Base-by-base conservation (phyloP, 2,329 filamentous ascomycete species). In the Fusarium sp. region DNA sequence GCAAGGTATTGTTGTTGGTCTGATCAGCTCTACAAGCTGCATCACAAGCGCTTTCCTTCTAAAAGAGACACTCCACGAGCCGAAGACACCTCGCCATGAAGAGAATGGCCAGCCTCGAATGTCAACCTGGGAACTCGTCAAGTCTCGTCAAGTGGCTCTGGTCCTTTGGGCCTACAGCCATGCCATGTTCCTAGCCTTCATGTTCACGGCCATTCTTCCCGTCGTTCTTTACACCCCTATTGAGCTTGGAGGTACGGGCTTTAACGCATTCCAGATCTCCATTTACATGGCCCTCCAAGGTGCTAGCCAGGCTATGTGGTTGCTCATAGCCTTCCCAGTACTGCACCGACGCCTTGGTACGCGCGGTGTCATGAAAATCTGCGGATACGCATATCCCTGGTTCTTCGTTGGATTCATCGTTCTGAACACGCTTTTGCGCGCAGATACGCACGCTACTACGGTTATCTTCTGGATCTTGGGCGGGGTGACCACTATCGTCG, bases 171-270 rank as follows among this genome's bases (percentile, higher is more conserved):
- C 91, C 44, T 93, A 92, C 78, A 86, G 84, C 4, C 88, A 93
- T 77, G 84, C 90, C 44, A 91, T 91, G 86, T 79, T 94, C 5
- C 86, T 95, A 7, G 92, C 89, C 0, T 90, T 92, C 68, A 86
- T 89, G 3, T 95, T 91, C 79, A 95, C 93, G 0, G 91, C 92
- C 62, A 84, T 94, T 42, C 78, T 88, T 3, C 91, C 92, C 0
- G 86, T 95, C 3, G 92, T 91, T 78, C 90, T 90, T 81, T 94
- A 87, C 80, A 93, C 91, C 0, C 84, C 86, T 5, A 75, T 92
- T 10, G 10, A 77, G 0, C 84, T 91, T 1, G 93, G 93, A 38
- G 93, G 93, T 1, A 87, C 90, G 52, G 88, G 86, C 5, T 91
- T 94, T 79, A 81, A 84, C 0, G 83, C 91, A 0, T 77, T 87